Evolutionary conservation across 2,329 filamentous ascomycete genomes (phyloP).

Genomic region (Neofusicoccum kwambonambiense): DNA sequence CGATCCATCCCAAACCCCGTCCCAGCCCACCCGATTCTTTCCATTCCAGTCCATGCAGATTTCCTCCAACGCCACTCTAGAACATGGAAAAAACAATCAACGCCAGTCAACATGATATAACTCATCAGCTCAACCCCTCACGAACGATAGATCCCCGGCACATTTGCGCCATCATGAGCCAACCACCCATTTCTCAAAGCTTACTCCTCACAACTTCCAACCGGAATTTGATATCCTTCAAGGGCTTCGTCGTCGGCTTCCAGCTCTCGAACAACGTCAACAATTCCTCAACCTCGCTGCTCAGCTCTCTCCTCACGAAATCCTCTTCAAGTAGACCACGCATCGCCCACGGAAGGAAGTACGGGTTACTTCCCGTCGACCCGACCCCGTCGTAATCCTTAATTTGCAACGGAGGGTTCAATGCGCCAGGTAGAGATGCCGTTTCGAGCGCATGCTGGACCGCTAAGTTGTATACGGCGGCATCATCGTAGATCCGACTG

Average conservation of each 20-base stretch:
- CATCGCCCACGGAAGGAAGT: slow-evolving; percentile 93
- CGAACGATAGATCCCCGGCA: neutral
- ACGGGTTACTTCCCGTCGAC: slow-evolving; percentile 66
- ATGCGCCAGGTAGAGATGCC: slow-evolving; percentile 34
- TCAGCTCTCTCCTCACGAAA: slow-evolving; percentile 78
- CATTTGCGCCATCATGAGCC: neutral
- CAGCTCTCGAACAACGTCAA: slow-evolving; percentile 90
- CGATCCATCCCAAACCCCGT: neutral
- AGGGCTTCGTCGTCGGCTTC: slow-evolving; percentile 83
- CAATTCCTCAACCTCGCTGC: slow-evolving; percentile 72
- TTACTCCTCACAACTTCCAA: slow-evolving; percentile 89
- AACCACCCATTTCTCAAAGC: slow-evolving; percentile 46
- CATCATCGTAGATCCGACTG: slow-evolving; percentile 87
- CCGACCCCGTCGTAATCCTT: slow-evolving; percentile 33
- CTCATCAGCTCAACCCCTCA: neutral
- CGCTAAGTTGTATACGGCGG: slow-evolving; percentile 71
- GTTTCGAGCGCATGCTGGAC: slow-evolving; percentile 50
- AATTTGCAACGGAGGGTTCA: slow-evolving; percentile 30
- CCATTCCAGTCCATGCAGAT: neutral
- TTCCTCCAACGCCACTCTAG: neutral
- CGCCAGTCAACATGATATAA: neutral
- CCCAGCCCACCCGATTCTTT: no score
- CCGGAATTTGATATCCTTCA: slow-evolving; percentile 95
- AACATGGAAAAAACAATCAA: neutral
- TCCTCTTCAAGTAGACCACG: slow-evolving; percentile 89